phyloP scores from a whole-genome alignment of 768 basidiomycete genomes.

The Suillus fuscotomentosus region DNA sequence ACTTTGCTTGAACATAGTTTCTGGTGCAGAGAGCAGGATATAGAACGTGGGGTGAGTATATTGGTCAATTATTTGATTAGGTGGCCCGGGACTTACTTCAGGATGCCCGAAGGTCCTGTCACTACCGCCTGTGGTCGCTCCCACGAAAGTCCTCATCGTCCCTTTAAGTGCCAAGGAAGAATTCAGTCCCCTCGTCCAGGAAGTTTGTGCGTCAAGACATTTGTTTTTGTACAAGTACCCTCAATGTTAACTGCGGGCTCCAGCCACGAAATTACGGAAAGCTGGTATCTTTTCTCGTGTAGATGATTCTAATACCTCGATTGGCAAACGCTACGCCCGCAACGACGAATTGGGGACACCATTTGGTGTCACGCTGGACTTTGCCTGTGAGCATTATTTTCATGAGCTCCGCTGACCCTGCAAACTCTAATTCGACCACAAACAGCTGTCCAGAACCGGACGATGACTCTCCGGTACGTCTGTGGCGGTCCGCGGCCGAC shows the following conservation, averaged over 20 bases:
- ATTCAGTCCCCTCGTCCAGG: conserved; percentile 78
- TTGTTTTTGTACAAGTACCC: neutral
- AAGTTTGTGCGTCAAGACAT: conserved; percentile 74
- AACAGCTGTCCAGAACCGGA: conserved; percentile 85
- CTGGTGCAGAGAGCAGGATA: conserved; percentile 92
- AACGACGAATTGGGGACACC: conserved; percentile 99
- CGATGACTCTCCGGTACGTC: conserved; percentile 88
- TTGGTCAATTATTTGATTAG: neutral
- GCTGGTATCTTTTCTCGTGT: conserved; percentile 91
- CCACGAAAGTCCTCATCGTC: conserved; percentile 96
- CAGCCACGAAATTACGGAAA: conserved; percentile 84
- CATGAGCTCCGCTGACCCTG: neutral
- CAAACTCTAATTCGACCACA: conserved; percentile 1
- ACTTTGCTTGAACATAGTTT: conserved; percentile 92
- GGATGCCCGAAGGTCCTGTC: conserved; percentile 70
- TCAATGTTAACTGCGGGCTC: conserved; percentile 16
- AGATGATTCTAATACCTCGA: conserved; percentile 92
- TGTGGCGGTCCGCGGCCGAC: neutral
- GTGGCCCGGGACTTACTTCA: neutral
- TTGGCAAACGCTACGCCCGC: conserved; percentile 95
- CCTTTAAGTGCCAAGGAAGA: conserved; percentile 85
- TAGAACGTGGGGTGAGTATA: conserved; percentile 79
- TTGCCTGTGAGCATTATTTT: conserved; percentile 65
- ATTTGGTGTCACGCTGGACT: conserved; percentile 94
- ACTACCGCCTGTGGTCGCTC: conserved; percentile 85